Evolutionary conservation across 1,284 basidiomycete genomes (phyloP).

Genomic region (Malassezia arunalokei): DNA sequence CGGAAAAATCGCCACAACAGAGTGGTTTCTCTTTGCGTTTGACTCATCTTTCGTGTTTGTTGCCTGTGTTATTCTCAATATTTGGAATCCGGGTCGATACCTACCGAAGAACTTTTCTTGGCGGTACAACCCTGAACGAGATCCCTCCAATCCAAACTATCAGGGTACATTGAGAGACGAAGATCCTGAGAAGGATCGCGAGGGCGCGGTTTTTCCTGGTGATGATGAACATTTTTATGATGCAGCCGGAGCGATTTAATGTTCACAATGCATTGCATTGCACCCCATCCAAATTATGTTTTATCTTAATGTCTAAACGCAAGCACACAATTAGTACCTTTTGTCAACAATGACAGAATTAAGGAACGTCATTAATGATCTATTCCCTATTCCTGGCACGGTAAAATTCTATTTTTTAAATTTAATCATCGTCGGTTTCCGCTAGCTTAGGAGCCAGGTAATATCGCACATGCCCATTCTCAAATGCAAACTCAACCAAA

Average conservation of each 20-base stretch:
- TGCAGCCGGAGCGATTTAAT: not conserved
- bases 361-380: too few relatives aligned
- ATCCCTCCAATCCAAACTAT: not conserved
- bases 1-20: constrained; percentile 20
- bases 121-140: constrained; percentile 10
- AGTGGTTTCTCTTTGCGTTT: constrained; percentile 23
- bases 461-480: constrained; percentile 54
- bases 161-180: not conserved
- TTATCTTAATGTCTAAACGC: too few relatives aligned
- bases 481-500: constrained; percentile 61
- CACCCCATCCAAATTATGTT: not conserved
- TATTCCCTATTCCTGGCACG: too few relatives aligned
- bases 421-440: constrained; percentile 31
- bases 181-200: not conserved
- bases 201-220: not conserved
- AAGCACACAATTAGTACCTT: too few relatives aligned
- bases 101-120: constrained; percentile 14
- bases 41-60: constrained; percentile 18
- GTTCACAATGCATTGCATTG: not conserved
- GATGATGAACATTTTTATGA: not conserved
- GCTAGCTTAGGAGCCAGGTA: constrained; percentile 45
- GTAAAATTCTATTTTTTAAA: too few relatives aligned
- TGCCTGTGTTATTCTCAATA: constrained; percentile 17
- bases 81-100: constrained; percentile 18
- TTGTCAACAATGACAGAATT: too few relatives aligned